Evolutionary conservation across 352 stramenopile genomes (phyloP), one percentile per base, ranked within the genome.

Genomic region (Globisporangium paroecandrum): DNA sequence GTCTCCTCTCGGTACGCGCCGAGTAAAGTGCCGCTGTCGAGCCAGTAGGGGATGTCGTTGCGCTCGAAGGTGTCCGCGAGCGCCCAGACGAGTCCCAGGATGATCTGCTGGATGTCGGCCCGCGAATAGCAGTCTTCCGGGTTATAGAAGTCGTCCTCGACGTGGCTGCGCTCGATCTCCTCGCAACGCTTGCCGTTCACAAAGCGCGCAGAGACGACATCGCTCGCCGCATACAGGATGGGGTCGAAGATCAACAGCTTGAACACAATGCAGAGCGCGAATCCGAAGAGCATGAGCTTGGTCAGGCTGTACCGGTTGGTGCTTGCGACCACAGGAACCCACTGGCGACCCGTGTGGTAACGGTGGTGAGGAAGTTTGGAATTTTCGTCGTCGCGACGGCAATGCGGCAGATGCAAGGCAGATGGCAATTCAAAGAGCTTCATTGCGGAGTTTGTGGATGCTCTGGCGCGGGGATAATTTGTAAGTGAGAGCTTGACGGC

Each of bases 1-100:
- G 51, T 61, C 20, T 70, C 66, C 49, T 77, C 47, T 22, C 72
- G 75, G 20, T 72, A 66, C 13, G 75, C 54, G 18, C 71, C 75
- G 13, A 76, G 64, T 4, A 78, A 58, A 24, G 72, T 77, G 43
- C 75, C 72, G 46, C 65, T 68, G 62, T 78, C 62, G 13, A 78
- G 66, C 57, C 71, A 81, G 59, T 77, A 64, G 32, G 64, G 57
- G 32, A 78, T 71, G 27, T 66, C 69, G 70, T 75, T 32, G 24
- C 58, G 22, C 6, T 64, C 58, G n/a, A 77, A 65, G 18, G 70
- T 32, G 9, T 64, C 66, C 10, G 47, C 61, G 25, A 72, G 53
- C 18, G 54, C 70, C 57, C 69, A 49, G 12, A 76, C 63, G 46
- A 76, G 57, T 8, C 69, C 60, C 13, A 61, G 8, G 25, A 81